Percentiles rank a stretch among this genome's conserved stretches.
Evolutionary conservation across 1,284 basidiomycete genomes (phyloP).

Genomic region (Psilocybe mexicana): DNA sequence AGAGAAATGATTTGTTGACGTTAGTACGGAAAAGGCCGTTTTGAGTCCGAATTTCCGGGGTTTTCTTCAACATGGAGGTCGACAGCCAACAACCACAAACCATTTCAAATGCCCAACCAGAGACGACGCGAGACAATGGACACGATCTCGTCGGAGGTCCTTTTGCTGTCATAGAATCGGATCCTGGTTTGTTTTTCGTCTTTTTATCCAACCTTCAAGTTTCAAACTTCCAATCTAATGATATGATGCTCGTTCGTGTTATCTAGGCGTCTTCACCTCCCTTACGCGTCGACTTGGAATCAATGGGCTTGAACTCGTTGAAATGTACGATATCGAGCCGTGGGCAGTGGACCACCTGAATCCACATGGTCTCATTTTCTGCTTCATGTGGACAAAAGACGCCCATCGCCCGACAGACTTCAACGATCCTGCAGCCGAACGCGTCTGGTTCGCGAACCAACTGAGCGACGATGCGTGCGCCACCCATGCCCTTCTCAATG

Average conservation of each 20-base stretch:
- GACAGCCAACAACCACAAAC: conserved; percentile 2
- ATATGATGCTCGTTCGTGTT: too few species aligned
- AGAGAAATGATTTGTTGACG: too few species aligned
- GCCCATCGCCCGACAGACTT: conserved; percentile 46
- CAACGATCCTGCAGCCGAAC: conserved; percentile 52
- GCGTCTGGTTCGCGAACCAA: conserved; percentile 67
- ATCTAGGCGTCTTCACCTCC: conserved; percentile 56
- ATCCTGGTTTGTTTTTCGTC: conserved; percentile 44
- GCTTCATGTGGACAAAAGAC: conserved; percentile 56
- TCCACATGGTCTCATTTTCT: conserved; percentile 59
- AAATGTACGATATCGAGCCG: conserved; percentile 62
- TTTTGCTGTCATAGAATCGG: conserved; percentile 63
- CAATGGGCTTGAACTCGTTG: conserved; percentile 50
- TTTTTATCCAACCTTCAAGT: neutral
- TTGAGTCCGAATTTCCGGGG: neutral
- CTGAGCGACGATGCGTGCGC: conserved; percentile 66
- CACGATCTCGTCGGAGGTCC: conserved; percentile 54
- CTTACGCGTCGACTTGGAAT: conserved; percentile 55
- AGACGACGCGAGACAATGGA: neutral
- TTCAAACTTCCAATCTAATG: neutral
- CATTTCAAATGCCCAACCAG: neutral
- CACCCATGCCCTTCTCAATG: conserved; percentile 60
- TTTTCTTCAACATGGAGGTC: conserved; percentile 6
- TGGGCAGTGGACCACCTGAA: conserved; percentile 59
- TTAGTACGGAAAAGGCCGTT: neutral